These are phyloP conservation scores for Gloeophyllum trabeum DNA, from an alignment of 768 basidiomycete genomes.

Conservation along the genomic window DNA sequence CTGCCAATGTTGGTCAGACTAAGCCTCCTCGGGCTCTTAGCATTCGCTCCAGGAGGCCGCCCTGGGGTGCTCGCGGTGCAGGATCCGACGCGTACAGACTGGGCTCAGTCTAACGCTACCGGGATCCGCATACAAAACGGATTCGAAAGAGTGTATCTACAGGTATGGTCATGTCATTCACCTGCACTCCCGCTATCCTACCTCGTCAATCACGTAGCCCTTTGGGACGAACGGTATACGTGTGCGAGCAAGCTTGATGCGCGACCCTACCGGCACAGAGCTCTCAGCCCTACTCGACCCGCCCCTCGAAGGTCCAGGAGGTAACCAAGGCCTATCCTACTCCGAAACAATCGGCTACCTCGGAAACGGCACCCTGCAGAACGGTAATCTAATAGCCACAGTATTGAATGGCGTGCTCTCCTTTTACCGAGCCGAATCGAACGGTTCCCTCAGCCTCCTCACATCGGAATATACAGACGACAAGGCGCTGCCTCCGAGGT, in stretches of 20 bases:
- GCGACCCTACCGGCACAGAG: slow-evolving; percentile 23
- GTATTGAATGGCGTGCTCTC: slow-evolving; percentile 13
- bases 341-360: slow-evolving; percentile 18
- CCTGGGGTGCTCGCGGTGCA: too few relatives aligned
- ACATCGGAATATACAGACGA: slow-evolving; percentile 20
- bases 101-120: slow-evolving; percentile 11
- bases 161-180: slow-evolving; percentile 8
- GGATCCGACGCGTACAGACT: not conserved
- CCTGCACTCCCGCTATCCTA: not conserved
- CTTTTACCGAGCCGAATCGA: slow-evolving; percentile 19
- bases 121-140: slow-evolving; percentile 24
- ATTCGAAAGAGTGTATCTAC: slow-evolving; percentile 22
- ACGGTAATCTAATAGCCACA: slow-evolving; percentile 19
- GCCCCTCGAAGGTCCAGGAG: slow-evolving; percentile 23
- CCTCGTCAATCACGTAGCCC: too few relatives aligned
- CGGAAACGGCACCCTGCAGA: slow-evolving; percentile 19
- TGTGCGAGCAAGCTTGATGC: slow-evolving; percentile 22
- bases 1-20: too few relatives aligned
- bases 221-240: slow-evolving; percentile 25
- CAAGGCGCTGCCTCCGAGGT: slow-evolving; percentile 18
- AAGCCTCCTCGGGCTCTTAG: too few relatives aligned
- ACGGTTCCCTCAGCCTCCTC: slow-evolving; percentile 17
- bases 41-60: too few relatives aligned
- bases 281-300: slow-evolving; percentile 24
- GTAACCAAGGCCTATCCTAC: slow-evolving; percentile 17